Percentiles rank a stretch among this genome's conserved stretches.
These are phyloP conservation scores for Aureobasidium sp. DNA, from an alignment of 2,329 filamentous ascomycete genomes.

Conservation along the genomic window DNA sequence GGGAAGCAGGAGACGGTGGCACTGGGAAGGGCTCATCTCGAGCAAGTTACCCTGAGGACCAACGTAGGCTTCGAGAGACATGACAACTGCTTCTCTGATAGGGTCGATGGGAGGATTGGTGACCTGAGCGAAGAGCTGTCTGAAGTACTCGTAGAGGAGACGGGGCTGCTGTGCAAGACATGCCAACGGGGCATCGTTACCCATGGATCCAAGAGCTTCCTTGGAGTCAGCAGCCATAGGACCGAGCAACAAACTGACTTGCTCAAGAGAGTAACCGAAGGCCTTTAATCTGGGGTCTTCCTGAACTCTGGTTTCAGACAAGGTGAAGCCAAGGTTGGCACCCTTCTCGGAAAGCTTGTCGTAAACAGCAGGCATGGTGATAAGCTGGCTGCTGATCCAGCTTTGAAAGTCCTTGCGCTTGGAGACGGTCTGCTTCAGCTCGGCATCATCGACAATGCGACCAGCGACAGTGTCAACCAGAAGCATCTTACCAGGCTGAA, in stretches of 20 bases:
- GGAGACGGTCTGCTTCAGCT: constrained; percentile 84
- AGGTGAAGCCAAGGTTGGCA: constrained; percentile 56
- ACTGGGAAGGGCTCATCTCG: constrained; percentile 87
- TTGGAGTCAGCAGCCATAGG: constrained; percentile 98
- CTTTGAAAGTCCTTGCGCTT: constrained; percentile 76
- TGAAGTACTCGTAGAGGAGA: constrained; percentile 91
- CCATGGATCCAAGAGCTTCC: constrained; percentile 94
- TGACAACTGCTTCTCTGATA: constrained; percentile 93
- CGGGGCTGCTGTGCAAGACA: constrained; percentile 85
- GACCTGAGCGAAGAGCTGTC: constrained; percentile 93
- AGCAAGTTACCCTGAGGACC: constrained; percentile 91
- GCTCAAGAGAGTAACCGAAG: constrained; percentile 92
- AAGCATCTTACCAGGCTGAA: constrained; percentile 93
- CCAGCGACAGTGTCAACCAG: constrained; percentile 85
- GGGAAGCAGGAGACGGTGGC: constrained; percentile 72
- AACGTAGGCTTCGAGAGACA: constrained; percentile 95
- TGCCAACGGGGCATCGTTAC: constrained; percentile 87
- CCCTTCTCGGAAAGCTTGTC: constrained; percentile 50
- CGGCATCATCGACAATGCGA: constrained; percentile 86
- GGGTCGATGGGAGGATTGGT: constrained; percentile 97
- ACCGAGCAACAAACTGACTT: constrained; percentile 81
- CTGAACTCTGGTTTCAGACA: constrained; percentile 64
- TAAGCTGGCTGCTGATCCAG: constrained; percentile 79
- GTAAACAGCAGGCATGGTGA: constrained; percentile 69
- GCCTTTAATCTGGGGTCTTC: constrained; percentile 76